phyloP scores from a whole-genome alignment of 1,284 basidiomycete species.

The Sanghuangporus sanghuang region DNA sequence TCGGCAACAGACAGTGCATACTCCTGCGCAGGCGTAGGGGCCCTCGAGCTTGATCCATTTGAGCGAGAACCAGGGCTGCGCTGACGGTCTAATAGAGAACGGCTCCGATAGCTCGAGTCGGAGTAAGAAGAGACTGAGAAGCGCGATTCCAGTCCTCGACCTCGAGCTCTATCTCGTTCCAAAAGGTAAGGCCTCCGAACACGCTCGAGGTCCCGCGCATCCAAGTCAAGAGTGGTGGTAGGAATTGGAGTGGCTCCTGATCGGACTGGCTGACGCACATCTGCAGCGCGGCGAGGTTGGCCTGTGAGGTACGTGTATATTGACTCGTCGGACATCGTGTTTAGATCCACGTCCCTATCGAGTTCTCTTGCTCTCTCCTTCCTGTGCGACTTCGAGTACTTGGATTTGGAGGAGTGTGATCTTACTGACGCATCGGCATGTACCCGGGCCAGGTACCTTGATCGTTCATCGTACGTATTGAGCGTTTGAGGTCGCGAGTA shows the following conservation, averaged over 20 bases:
- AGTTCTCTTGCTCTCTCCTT: background rate
- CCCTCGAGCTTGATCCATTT: slow-evolving; percentile 12
- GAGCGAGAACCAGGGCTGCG: slow-evolving; percentile 18
- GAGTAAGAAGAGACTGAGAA: slow-evolving; percentile 8
- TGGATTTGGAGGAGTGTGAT: slow-evolving; percentile 5
- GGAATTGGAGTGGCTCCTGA: slow-evolving; percentile 33
- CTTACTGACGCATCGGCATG: slow-evolving; percentile 9
- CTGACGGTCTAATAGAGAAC: slow-evolving; percentile 14
- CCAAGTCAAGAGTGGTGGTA: slow-evolving; percentile 40
- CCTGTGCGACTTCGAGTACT: slow-evolving; percentile 10
- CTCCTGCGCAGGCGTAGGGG: slow-evolving; percentile 51
- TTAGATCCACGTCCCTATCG: slow-evolving; percentile 27
- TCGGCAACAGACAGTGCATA: slow-evolving; percentile 44
- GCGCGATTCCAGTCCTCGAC: background rate
- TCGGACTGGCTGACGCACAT: slow-evolving; percentile 63
- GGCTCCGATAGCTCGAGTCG: slow-evolving; percentile 27
- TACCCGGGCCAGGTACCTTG: slow-evolving; percentile 15
- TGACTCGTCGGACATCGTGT: slow-evolving; percentile 45
- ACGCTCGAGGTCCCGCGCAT: slow-evolving; percentile 23
- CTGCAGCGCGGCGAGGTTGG: slow-evolving; percentile 47
- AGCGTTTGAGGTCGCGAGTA: slow-evolving; percentile 32
- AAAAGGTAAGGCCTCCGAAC: background rate
- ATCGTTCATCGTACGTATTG: slow-evolving; percentile 6
- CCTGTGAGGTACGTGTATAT: slow-evolving; percentile 68
- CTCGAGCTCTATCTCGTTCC: background rate